Base-by-base conservation (phyloP, 106 monocot species). In the Allium fistulosum region DNA sequence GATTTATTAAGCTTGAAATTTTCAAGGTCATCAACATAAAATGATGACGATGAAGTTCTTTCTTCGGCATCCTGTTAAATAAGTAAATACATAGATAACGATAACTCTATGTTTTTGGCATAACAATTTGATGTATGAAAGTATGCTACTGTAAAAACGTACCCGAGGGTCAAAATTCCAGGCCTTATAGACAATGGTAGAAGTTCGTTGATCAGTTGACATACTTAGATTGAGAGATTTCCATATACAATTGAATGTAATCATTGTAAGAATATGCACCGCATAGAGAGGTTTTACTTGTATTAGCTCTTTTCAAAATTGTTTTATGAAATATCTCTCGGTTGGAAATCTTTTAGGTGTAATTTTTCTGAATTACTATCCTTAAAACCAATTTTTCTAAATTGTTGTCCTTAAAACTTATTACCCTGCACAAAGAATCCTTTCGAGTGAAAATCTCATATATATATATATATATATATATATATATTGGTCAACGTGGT, bases 181-280 rank as follows among this genome's bases (percentile, higher is more conserved):
- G 8, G 58, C 47, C 51, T 51, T 14, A 4, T 69, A 57, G 47
- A 81, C 47, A 37, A 81, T 26, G 45, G 17, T 49, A 26, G 47
- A 10, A 57, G 62, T 72, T 63, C 76, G 58, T 46, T 51, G 17
- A 4, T 45, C 11, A 10, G n/a, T n/a, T n/a, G 55, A n/a, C 18
- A 26, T 66, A 14, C n/a, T 10, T 46, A 50, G 22, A 11, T 78
- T 50, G 7, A 86, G 26, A 2, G 81, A 72, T 22, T 48, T 71
- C 83, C 83, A 87, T 16, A 83, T 80, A 10, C 87, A 79, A 46
- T 37, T 61, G 13, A 71, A 77, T 15, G 83, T 68, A n/a, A 63
- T 74, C 49, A 74, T 62, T 48, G 76, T 83, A 15, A 74, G 8
- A n/a, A 87, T 48, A 22, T n/a, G 71, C 17, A 74, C 48, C 13